Evolutionary conservation across 352 stramenopile species (phyloP).

Genomic region (Phytophthora podocarpi): DNA sequence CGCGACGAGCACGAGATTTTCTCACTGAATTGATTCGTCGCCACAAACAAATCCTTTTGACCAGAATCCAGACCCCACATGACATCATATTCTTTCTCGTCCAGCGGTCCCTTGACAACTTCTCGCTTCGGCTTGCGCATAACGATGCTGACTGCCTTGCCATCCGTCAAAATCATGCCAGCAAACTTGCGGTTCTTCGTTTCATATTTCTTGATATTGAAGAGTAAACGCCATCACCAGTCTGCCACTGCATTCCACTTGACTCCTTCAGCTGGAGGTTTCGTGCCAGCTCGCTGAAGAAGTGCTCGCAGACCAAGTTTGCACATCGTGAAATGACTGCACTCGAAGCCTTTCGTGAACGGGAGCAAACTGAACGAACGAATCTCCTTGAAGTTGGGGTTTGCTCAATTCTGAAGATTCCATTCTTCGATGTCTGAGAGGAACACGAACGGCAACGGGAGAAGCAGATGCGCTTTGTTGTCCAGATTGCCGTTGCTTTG

Average conservation of each 20-base stretch:
- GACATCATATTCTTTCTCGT: not conserved
- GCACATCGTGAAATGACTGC: constrained; percentile 29
- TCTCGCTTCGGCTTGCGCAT: constrained; percentile 24
- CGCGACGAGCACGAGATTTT: constrained; percentile 7
- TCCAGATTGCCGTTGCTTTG: not conserved
- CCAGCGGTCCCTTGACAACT: not conserved
- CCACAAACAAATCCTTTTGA: constrained; percentile 13
- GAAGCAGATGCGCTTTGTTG: not conserved
- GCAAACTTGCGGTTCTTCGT: not conserved
- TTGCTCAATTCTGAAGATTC: constrained; percentile 12
- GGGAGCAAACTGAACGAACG: no score
- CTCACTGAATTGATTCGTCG: constrained; percentile 12
- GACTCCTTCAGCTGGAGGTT: not conserved
- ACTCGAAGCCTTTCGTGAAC: constrained; percentile 22
- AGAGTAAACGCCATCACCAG: constrained; percentile 1
- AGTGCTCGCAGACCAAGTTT: not conserved
- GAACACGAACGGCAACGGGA: not conserved
- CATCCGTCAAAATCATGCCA: not conserved
- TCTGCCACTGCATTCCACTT: not conserved
- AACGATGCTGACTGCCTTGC: constrained; percentile 15
- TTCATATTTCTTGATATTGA: constrained; percentile 13
- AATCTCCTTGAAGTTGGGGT: no score
- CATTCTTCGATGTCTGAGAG: not conserved
- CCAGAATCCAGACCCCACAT: constrained; percentile 23
- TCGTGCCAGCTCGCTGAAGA: not conserved